Base-by-base conservation (phyloP, 2,329 filamentous ascomycete species). In the Pyrenochaeta sp. region DNA sequence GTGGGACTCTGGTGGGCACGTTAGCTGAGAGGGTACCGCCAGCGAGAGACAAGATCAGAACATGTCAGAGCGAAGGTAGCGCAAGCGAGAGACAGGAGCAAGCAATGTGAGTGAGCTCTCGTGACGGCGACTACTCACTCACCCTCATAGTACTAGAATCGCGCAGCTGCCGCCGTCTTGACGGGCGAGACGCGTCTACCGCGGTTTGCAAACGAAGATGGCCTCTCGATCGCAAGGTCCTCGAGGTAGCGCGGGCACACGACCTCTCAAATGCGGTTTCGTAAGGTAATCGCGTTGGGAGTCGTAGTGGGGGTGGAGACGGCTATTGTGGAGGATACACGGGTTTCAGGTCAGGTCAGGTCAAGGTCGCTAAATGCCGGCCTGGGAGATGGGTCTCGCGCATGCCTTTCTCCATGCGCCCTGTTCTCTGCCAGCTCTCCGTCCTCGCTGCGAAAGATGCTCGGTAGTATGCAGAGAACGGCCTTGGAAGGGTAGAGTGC, bases 131-230 rank as follows among this genome's bases (percentile, higher is more conserved):
- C 28, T 52, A 75, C 71, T 70, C 54, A 77, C 74, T 73, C 62
- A 74, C 73, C 68, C 66, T 76, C 73, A 75, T 74, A 68, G 66
- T 73, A 69, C 59, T 58, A 52, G 53, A 50, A 59, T 65, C 66
- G 67, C 64, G 65, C 64, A 62, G 60, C 56, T 68, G 53, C 61
- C 58, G 68, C 64, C 56, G 54, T 49, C 44, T 56, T 53, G 54
- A 42, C 50, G 42, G 57, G 39, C 40, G 50, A 39, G 51, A 61
- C 62, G 64, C 64, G 62, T 62, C 60, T 64, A 49, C 63, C 66
- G 63, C 65, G 59, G 59, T 44, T 50, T 57, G 51, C 42, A 53
- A 47, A 51, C 49, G 56, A 52, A 58, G 61, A 59, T 52, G 45
- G 61, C 48, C 52, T 58, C 50, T 48, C 24, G 56, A 46, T 50